These are phyloP conservation scores for Gleditsia sinensis DNA, from an alignment of 306 rosid genomes.

Conservation along the genomic window DNA sequence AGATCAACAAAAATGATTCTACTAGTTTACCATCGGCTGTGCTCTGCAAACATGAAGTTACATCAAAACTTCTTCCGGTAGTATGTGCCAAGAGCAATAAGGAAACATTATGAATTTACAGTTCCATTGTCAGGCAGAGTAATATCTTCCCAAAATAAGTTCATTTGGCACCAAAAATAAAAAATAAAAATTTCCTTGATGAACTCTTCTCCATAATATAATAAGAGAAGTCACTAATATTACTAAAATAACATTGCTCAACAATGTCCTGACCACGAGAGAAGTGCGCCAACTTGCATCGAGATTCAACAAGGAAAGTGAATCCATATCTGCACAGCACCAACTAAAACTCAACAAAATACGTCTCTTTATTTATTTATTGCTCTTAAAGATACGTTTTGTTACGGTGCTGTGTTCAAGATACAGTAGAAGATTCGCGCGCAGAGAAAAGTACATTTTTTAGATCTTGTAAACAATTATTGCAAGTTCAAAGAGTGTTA, in stretches of 20 bases:
- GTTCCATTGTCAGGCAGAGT: constrained; percentile 13
- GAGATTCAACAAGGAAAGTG: constrained; percentile 92
- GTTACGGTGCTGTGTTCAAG: too few relatives aligned
- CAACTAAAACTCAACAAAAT: too few relatives aligned
- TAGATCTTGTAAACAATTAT: too few relatives aligned
- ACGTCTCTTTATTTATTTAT: too few relatives aligned
- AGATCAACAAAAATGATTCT: constrained; percentile 97
- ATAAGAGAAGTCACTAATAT: neutral
- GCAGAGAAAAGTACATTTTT: too few relatives aligned
- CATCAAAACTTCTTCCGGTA: constrained; percentile 32
- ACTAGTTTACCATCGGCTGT: constrained; percentile 79
- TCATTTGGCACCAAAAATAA: constrained; percentile 20
- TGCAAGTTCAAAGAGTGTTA: too few relatives aligned
- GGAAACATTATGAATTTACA: constrained; percentile 17
- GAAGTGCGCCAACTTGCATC: constrained; percentile 71
- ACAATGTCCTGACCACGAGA: constrained; percentile 24
- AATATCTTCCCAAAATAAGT: constrained; percentile 24
- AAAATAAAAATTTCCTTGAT: neutral
- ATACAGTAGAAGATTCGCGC: too few relatives aligned
- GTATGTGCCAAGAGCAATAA: constrained; percentile 10
- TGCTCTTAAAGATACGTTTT: too few relatives aligned
- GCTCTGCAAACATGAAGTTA: constrained; percentile 60
- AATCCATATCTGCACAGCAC: too few relatives aligned
- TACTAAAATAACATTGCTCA: neutral
- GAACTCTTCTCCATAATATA: constrained; percentile 2